Conservation (phyloP, 169 alveolate species). For the Amoebophrya sp. region DNA sequence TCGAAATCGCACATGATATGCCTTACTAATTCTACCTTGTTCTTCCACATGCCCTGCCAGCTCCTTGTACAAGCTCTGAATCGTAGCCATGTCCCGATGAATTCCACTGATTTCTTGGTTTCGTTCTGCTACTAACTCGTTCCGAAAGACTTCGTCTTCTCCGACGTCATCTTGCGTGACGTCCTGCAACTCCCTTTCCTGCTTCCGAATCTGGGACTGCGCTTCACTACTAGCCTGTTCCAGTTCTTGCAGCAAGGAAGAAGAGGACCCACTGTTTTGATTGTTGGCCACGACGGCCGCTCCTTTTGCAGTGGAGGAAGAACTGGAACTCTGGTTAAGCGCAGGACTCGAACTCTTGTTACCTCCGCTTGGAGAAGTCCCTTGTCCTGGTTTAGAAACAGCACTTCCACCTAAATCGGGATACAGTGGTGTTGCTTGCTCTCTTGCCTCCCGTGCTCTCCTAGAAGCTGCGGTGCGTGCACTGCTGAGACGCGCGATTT, state of each 20-base stretch:
- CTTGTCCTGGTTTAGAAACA: not conserved
- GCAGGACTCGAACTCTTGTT: not conserved
- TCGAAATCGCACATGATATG: too few species aligned
- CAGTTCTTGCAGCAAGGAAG: too few species aligned
- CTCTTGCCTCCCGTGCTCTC: not conserved
- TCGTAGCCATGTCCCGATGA: conserved; percentile 3
- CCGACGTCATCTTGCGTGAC: not conserved
- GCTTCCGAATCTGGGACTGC: not conserved
- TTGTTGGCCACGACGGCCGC: too few species aligned
- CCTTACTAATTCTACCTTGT: too few species aligned
- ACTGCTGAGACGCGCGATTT: not conserved
- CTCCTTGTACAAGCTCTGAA: not conserved
- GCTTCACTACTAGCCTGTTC: not conserved
- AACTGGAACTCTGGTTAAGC: not conserved
- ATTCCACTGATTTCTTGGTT: not conserved
- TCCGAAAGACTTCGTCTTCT: not conserved
- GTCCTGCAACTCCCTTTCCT: not conserved
- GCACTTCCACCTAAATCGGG: not conserved
- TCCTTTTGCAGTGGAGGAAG: too few species aligned
- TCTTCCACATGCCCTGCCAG: not conserved
- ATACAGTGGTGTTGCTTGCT: not conserved
- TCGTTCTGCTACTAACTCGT: not conserved
- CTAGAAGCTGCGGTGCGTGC: too few species aligned
- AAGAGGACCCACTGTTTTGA: too few species aligned
- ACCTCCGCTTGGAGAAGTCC: not conserved